Conservation (phyloP, 352 stramenopile species). For the Phytophthora colocasiae region DNA sequence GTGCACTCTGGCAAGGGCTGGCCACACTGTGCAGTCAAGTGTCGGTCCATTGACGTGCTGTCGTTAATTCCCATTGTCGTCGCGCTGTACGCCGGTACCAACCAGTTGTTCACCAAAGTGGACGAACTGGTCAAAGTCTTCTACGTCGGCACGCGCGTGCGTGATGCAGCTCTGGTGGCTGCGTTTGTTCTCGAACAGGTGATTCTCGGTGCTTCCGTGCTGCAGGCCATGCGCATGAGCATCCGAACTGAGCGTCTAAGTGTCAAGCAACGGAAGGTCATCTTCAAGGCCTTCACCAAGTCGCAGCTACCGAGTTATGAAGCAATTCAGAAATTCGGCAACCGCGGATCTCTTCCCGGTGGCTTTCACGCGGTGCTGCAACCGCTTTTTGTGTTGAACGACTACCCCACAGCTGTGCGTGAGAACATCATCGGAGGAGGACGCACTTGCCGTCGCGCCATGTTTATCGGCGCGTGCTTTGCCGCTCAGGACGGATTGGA, state of each 20-base stretch:
- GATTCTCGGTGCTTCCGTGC: slow-evolving; percentile 75
- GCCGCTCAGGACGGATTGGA: slow-evolving; percentile 76
- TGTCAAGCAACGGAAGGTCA: slow-evolving; percentile 84
- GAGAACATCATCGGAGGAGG: slow-evolving; percentile 87
- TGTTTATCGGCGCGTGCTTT: slow-evolving; percentile 88
- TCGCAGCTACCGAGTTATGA: slow-evolving; percentile 83
- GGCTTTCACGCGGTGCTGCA: slow-evolving; percentile 80
- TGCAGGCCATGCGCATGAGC: slow-evolving; percentile 87
- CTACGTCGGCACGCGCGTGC: slow-evolving; percentile 74
- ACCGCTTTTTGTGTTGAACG: slow-evolving; percentile 80
- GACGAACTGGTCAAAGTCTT: slow-evolving; percentile 85
- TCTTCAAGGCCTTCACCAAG: slow-evolving; percentile 89
- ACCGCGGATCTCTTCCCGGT: slow-evolving; percentile 70
- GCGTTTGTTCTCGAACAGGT: slow-evolving; percentile 85
- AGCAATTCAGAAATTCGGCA: slow-evolving; percentile 86
- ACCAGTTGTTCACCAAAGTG: slow-evolving; percentile 83
- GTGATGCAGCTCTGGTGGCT: slow-evolving; percentile 71
- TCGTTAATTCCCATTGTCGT: slow-evolving; percentile 77
- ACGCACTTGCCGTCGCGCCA: slow-evolving; percentile 76
- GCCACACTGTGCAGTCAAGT: slow-evolving; percentile 80
- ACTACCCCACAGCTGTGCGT: slow-evolving; percentile 80
- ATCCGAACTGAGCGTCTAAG: slow-evolving; percentile 82
- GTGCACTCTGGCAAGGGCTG: slow-evolving; percentile 76
- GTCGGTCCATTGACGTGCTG: slow-evolving; percentile 81
- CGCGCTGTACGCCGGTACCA: slow-evolving; percentile 81